Base-by-base conservation (phyloP, 1,139 yeast genomes). In the Pichia sp. region DNA sequence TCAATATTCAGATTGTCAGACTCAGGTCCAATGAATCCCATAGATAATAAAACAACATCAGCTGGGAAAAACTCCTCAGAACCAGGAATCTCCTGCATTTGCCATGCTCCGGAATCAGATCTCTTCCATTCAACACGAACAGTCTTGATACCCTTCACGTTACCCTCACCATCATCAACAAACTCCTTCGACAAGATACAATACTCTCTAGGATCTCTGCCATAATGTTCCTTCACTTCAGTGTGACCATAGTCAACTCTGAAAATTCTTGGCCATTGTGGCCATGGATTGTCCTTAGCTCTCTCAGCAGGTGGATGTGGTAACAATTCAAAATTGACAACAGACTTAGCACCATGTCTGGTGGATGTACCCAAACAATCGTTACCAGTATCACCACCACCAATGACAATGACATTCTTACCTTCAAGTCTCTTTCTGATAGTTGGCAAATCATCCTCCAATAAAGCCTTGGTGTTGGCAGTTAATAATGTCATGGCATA, bases 371-470 rank as follows among this genome's bases (percentile, higher is more conserved):
- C 98, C 57, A 91, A 74, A 74, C 97, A 91, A 69, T 91, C 98
- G 58, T 91, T 91, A 75, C 98, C 98, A 30, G 98, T 91, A 62
- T 91, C 98, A 74, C 98, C 98, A 68, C 98, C 98, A 56, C 98
- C 98, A 67, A 91, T 88, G 41, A 91, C 97, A 55, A 91, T 78
- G 41, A 91, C 97, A 49, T 84, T 70, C 69, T 88, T 91, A 50
- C 94, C 97, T 46, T 72, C 77, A 44, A 91, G 64, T 45, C 74
- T 71, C 48, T 72, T 66, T 49, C 82, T 76, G 40, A 88, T 80
- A 41, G 79, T 84, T 43, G 78, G 94, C 58, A 88, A 71, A 52
- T 84, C 75, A 46, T 80, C 80, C 42, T 84, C 88, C 50, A 91
- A 74, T 53, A 91, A 69, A 3, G 96, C 93, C 65, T 87, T 75